Percentiles rank a stretch among this genome's conserved stretches.
phyloP scores from a whole-genome alignment of 805 yeast genomes.

The Wickerhamomyces pijperi region DNA sequence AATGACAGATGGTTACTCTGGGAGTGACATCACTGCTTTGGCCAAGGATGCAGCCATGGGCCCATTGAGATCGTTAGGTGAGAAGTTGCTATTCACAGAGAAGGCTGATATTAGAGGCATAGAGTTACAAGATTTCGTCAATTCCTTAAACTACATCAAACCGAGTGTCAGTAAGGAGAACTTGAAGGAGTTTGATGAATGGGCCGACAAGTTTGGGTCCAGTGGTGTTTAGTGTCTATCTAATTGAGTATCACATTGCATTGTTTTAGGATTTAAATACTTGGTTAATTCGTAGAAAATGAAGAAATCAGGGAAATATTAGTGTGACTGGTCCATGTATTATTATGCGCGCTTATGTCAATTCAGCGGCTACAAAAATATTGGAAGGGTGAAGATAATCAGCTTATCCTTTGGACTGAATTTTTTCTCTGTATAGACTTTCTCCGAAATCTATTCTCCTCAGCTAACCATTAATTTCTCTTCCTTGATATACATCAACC shows the following conservation, averaged over 20 bases:
- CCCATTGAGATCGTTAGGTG: slow-evolving; percentile 85
- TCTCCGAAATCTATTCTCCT: no score
- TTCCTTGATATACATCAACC: no score
- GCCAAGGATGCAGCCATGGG: slow-evolving; percentile 99
- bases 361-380: no score
- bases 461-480: no score
- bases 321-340: no score
- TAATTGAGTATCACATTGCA: neutral
- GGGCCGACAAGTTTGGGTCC: slow-evolving; percentile 85
- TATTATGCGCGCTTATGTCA: no score
- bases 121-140: slow-evolving; percentile 60
- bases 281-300: no score
- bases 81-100: slow-evolving; percentile 55
- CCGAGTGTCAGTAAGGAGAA: slow-evolving; percentile 87
- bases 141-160: slow-evolving; percentile 66
- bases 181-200: slow-evolving; percentile 65
- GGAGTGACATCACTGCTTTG: slow-evolving; percentile 87
- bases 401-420: no score
- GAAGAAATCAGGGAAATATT: no score
- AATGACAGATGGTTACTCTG: slow-evolving; percentile 79
- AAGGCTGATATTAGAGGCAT: slow-evolving; percentile 77
- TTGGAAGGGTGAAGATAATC: no score
- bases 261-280: neutral
- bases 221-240: slow-evolving; percentile 80
- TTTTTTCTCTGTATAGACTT: no score